Base-by-base conservation (phyloP, 768 basidiomycete genomes). In the Kwoniella botswanensis region DNA sequence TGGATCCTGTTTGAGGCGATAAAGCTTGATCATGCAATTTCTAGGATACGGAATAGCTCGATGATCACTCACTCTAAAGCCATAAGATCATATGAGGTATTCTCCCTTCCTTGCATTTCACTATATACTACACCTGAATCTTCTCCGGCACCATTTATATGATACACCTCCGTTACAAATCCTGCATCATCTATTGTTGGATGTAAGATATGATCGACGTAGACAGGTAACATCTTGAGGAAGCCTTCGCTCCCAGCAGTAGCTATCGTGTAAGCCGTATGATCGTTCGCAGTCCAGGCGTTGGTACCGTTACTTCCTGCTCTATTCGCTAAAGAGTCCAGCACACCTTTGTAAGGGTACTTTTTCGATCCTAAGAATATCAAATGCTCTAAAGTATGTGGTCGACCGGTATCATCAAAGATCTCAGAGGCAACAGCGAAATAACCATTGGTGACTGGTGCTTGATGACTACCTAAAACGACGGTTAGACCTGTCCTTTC, bases 281-380 rank as follows among this genome's bases (percentile, higher is more conserved):
- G 75, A 59, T 79, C 82, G 72, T 79, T 94, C 79, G 92, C 96
- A 3, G 97, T 98, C 97, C 96, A 99, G 1, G 96, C 96, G 82
- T 98, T 97, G 13, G 85, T 86, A 3, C 85, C 75, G 67, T 83
- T 76, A 42, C 84, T 83, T 26, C 80, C 83, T 10, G 93, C 93
- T 66, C 94, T 89, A 82, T 98, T 98, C 2, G 97, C 97, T 22
- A 99, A 87, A 67, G 92, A 90, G 85, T 98, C 96, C 65, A 99
- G 88, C 63, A 98, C 90, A 22, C 95, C 96, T 82, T 98, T 98
- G 87, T 93, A 93, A 0, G 96, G 95, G 79, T 94, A 98, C 76
- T 92, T 90, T 79, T 96, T 90, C 0, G 94, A 96, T 5, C 97
- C 97, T 88, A 98, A 92, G 82, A 98, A 98, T 41, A 98, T 89